Evolutionary conservation across 2,329 filamentous ascomycete genomes (phyloP), one percentile per base, ranked within the genome.

Genomic region (Alternaria consortialis): DNA sequence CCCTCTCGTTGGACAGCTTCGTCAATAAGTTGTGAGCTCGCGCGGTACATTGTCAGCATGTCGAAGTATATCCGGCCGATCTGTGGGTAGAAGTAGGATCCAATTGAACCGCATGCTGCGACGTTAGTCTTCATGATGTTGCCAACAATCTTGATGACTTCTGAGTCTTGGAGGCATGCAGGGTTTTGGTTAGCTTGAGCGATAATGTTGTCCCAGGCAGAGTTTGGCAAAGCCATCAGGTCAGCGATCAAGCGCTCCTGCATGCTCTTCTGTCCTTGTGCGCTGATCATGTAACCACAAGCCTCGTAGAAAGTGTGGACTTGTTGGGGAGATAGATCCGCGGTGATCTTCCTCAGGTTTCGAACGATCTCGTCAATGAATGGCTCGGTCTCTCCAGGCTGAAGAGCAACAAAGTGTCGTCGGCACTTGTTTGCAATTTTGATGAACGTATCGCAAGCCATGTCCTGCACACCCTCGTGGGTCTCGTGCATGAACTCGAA

Each of bases 101-200:
- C 95, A 60, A 99, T 95, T 0, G 95, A 98, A 36, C 92, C 92
- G 80, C 95, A 99, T 36, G 95, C 95, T n/a, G 96, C 94, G 5
- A 99, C 95, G 73, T 99, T 99, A 1, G 95, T 99, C 87, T 99
- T 99, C 95, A 99, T 99, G 77, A 99, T 97, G 81, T 99, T 99
- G 68, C 95, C 95, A 65, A 99, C 94, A 69, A 99, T 90, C 84
- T 99, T 99, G 83, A 99, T 98, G 1, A 94, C 97, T 70, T 99
- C 94, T 11, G 90, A 85, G 74, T 98, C 93, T 78, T 98, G 93
- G 12, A 99, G 85, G 68, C 95, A 93, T 23, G 89, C 86, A 0
- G 95, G 93, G 76, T 97, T 90, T 63, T 90, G 86, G 56, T 92
- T 95, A 25, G 95, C 95, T 75, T 91, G 88, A 70, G 88, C 88